These are phyloP conservation scores for Pilaira anomala DNA, from an alignment of 192 early-diverging fungal genomes.

Conservation along the genomic window DNA sequence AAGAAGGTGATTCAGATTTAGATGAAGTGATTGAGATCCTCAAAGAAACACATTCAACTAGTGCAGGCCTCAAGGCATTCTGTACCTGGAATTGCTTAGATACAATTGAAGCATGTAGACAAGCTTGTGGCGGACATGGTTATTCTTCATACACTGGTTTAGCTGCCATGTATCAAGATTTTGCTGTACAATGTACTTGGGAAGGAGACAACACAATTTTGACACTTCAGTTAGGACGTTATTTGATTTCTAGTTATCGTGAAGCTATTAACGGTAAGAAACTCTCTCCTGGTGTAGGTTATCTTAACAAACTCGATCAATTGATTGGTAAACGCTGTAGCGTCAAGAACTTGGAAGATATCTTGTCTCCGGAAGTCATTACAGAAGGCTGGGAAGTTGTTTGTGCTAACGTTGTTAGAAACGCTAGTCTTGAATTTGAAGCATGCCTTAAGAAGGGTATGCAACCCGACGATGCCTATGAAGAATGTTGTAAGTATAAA, in stretches of 20 bases:
- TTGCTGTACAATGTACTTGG: slow-evolving; percentile 88
- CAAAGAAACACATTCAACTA: slow-evolving; percentile 90
- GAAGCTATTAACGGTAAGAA: slow-evolving; percentile 73
- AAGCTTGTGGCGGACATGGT: slow-evolving; percentile 88
- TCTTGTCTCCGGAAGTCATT: slow-evolving; percentile 59
- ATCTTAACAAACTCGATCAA: slow-evolving; percentile 60
- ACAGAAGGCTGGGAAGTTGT: slow-evolving; percentile 80
- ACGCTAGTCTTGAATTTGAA: slow-evolving; percentile 80
- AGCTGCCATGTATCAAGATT: slow-evolving; percentile 80
- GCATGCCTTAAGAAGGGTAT: slow-evolving; percentile 58
- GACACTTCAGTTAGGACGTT: slow-evolving; percentile 84
- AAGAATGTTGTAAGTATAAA: slow-evolving; percentile 58
- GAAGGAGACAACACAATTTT: slow-evolving; percentile 92
- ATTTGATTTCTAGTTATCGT: slow-evolving; percentile 70
- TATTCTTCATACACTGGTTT: slow-evolving; percentile 92
- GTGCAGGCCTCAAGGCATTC: slow-evolving; percentile 89
- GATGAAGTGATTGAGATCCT: slow-evolving; percentile 69
- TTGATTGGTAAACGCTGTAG: slow-evolving; percentile 46
- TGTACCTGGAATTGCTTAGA: slow-evolving; percentile 89
- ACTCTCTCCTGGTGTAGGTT: slow-evolving; percentile 72
- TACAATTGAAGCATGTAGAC: slow-evolving; percentile 90
- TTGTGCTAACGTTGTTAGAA: slow-evolving; percentile 76
- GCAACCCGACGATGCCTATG: slow-evolving; percentile 79
- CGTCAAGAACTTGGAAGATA: slow-evolving; percentile 49
- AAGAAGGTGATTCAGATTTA: slow-evolving; percentile 57